phyloP scores from a whole-genome alignment of 495 filamentous ascomycete species.

The Talaromyces adpressus region DNA sequence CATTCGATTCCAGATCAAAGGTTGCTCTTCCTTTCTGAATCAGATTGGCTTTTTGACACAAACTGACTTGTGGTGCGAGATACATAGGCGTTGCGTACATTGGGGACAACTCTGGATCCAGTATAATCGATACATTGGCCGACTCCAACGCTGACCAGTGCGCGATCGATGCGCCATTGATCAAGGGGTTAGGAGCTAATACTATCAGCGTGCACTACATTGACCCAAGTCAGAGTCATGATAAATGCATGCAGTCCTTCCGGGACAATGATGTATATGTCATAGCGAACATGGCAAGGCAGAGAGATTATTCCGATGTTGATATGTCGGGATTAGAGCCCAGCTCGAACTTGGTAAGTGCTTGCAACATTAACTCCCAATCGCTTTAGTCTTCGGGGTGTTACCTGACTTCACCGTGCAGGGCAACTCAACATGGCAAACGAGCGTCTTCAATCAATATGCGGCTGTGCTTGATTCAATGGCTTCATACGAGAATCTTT shows the following conservation, averaged over 20 bases:
- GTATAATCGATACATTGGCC: neutral
- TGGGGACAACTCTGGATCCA: neutral
- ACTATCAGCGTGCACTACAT: conserved; percentile 3
- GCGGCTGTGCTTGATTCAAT: neutral
- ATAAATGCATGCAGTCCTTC: conserved; percentile 9
- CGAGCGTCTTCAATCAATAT: neutral
- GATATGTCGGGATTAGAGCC: neutral
- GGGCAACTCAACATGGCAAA: neutral
- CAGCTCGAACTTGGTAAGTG: neutral
- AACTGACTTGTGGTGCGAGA: neutral
- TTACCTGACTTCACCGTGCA: neutral
- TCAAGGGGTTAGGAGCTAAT: neutral
- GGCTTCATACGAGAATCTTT: neutral
- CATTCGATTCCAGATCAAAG: neutral
- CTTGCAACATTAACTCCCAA: neutral
- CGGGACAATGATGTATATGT: conserved; percentile 6
- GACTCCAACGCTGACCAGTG: neutral
- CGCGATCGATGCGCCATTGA: neutral
- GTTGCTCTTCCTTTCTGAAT: neutral
- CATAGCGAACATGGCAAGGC: conserved; percentile 4
- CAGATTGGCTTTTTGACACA: too few species aligned
- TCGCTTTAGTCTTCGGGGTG: neutral
- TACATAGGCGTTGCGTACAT: neutral
- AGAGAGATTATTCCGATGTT: neutral
- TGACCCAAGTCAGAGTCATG: conserved; percentile 2